phyloP scores from a whole-genome alignment of 176 grass and related monocot species.

The barley (Hordeum vulgare) region DNA sequence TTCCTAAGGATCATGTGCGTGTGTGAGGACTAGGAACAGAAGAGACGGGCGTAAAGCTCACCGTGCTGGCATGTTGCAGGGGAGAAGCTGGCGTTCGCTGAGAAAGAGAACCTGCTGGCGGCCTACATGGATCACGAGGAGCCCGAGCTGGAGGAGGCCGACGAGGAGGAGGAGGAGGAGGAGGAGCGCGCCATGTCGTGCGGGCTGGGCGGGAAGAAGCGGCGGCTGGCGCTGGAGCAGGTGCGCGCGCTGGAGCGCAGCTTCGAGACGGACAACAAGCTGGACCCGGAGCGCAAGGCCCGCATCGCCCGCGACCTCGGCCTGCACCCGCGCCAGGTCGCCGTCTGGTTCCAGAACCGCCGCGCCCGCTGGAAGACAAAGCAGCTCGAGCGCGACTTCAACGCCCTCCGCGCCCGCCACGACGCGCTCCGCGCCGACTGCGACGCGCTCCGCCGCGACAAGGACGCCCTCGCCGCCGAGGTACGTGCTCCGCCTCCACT shows the following conservation, averaged over 20 bases:
- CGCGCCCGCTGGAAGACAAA: conserved; percentile 94
- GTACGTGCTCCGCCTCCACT: background rate
- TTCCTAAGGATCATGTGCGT: background rate
- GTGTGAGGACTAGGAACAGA: background rate
- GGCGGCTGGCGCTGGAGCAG: conserved; percentile 41
- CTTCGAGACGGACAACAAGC: conserved; percentile 66
- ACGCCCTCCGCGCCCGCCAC: conserved; percentile 53
- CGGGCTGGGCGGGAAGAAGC: conserved; percentile 52
- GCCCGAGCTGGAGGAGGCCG: conserved; percentile 27
- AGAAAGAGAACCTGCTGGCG: background rate
- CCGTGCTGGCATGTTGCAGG: background rate
- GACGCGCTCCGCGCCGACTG: conserved; percentile 64
- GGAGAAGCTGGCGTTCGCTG: conserved; percentile 20
- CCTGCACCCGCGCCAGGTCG: conserved; percentile 85
- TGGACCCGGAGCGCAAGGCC: conserved; percentile 63
- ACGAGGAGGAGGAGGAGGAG: conserved; percentile 17
- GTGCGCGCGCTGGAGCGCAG: conserved; percentile 53
- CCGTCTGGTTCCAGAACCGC: conserved; percentile 98
- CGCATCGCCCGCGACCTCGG: conserved; percentile 71
- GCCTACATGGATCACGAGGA: conserved; percentile 26
- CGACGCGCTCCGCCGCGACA: conserved; percentile 69
- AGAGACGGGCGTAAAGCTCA: background rate
- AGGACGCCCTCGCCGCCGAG: conserved; percentile 55
- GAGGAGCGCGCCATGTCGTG: conserved; percentile 22
- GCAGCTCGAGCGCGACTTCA: conserved; percentile 78